Evolutionary conservation across 1,284 basidiomycete genomes (phyloP), one percentile per base, ranked within the genome.

Genomic region (Termitomyces sp.): DNA sequence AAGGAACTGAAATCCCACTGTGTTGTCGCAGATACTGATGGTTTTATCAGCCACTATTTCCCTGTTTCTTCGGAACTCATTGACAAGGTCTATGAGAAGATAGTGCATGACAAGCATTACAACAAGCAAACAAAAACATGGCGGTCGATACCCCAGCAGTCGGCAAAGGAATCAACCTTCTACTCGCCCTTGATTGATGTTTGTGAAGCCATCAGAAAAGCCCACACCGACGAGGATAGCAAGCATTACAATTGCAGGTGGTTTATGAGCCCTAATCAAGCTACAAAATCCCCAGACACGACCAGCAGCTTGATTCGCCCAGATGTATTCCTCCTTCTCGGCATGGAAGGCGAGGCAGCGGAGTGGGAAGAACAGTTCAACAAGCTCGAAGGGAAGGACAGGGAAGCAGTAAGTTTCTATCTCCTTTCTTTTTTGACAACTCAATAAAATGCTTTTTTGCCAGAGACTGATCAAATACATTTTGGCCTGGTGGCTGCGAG

Each of bases 331-430:
- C 37, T 40, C 11, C 44, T 52, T 5, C 38, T 46, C 3, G 44
- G 44, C 4, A 52, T 46, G 38, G 24, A 33, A 21, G n/a, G 18
- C 11, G 50, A 46, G 7, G 38, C 21, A 5, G n/a, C 19, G 16
- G 8, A 33, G 5, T 52, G 50, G 50, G 38, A 52, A 19, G 34
- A 37, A 34, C n/a, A 35, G 24, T 9, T 52, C 35, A 28, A 46
- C 9, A 9, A 30, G 13, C 14, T 16, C 5, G 30, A 35, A 13
- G n/a, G n/a, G n/a, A n/a, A n/a, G n/a, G n/a, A n/a, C n/a, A n/a
- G n/a, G n/a, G n/a, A n/a, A 19, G 14, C 34, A 26, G 49, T 49
- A 41, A 21, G 39, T 30, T 19, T 13, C 2, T 40, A n/a, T 10
- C 5, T n/a, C 28, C 18, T 41, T 26, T 42, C 13, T 33, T 1